Conservation (phyloP, 257 asterid species). For the Ehretia macrophylla region DNA sequence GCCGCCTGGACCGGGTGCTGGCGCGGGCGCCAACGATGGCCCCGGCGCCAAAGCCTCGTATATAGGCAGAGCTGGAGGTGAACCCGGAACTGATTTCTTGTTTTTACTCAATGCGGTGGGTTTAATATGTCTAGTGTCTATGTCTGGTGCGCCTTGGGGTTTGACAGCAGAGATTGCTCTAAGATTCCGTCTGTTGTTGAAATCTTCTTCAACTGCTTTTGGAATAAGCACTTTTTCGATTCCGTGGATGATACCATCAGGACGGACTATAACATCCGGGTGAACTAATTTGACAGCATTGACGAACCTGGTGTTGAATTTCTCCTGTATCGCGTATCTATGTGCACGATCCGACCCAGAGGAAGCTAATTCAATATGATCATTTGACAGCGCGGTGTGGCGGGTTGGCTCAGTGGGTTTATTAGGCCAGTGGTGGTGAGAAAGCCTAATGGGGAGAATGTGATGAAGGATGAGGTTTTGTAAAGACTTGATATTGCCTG, state of each 20-base stretch:
- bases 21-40: constrained; percentile 29
- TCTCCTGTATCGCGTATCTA: background rate
- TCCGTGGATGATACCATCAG: constrained; percentile 28
- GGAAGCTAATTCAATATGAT: constrained; percentile 5
- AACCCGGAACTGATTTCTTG: constrained; percentile 3
- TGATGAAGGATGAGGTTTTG: constrained; percentile 28
- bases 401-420: constrained; percentile 6
- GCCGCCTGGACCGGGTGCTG: constrained; percentile 34
- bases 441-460: constrained; percentile 16
- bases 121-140: constrained; percentile 16
- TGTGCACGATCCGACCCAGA: no score
- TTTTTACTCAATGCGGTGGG: background rate
- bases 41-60: constrained; percentile 29
- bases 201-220: constrained; percentile 21
- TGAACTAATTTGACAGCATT: constrained; percentile 4
- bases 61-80: constrained; percentile 20
- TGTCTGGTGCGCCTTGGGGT: constrained; percentile 25
- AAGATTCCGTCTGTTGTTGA: constrained; percentile 20
- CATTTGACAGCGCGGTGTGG: constrained; percentile 6
- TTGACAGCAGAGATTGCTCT: constrained; percentile 19
- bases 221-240: constrained; percentile 22
- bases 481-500: constrained; percentile 26
- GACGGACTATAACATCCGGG: constrained; percentile 20
- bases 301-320: background rate
- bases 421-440: constrained; percentile 1